Base-by-base conservation (phyloP, 2,329 filamentous ascomycete species). In the Volutella citrinella region DNA sequence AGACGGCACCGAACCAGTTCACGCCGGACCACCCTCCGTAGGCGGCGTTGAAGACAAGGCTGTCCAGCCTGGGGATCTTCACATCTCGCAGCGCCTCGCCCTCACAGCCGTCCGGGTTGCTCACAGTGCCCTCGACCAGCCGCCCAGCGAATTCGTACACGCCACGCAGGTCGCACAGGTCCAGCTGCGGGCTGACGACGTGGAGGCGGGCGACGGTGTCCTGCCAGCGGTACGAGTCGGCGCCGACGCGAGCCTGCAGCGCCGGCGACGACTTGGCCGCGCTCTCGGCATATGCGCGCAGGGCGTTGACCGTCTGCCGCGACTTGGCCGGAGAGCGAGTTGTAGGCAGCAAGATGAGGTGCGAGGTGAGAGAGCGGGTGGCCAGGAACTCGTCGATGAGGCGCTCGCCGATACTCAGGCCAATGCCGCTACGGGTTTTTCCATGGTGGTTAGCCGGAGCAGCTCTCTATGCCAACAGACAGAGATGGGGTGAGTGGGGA, bases 381-480 rank as follows among this genome's bases (percentile, higher is more conserved):
- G 71, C 67, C 40, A 95, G 78, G 68, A 95, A 96, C 53, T 95
- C 87, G 67, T 95, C 87, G 50, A 95, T 91, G 36, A 95, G 73
- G 41, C 88, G 86, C 55, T 85, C 80, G 58, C 85, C 86, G 48
- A 87, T 89, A 35, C 84, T 82, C 51, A 91, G 84, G 27, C 91
- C 91, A 27, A 96, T 80, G 41, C 91, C 91, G 58, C 91, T 96
- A 60, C 6, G 20, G 26, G 12, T 26, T 20, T 17, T 15, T 26
- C 51, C 27, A 52, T 42, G n/a, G 26, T 21, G 3, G 24, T 20
- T 19, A 15, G 12, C n/a, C n/a, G n/a, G n/a, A n/a, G n/a, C n/a
- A n/a, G n/a, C n/a, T n/a, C n/a, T n/a, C n/a, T n/a, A n/a, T n/a
- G n/a, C n/a, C n/a, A n/a, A n/a, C n/a, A n/a, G n/a, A n/a, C n/a